phyloP scores from a whole-genome alignment of 2,329 filamentous ascomycete species.

The Talaromyces albobiverticillius region DNA sequence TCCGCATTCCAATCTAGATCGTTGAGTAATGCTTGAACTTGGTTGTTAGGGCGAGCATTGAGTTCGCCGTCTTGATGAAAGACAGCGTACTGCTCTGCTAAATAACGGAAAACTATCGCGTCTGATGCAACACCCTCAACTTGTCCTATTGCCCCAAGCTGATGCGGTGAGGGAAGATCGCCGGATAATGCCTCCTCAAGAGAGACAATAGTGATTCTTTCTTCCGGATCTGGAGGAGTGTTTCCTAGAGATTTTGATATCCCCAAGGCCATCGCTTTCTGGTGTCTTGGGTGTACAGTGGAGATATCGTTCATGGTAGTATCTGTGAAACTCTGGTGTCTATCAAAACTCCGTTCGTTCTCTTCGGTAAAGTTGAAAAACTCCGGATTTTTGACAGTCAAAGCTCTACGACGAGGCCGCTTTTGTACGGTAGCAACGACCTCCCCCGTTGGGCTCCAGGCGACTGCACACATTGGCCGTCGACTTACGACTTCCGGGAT shows the following conservation, averaged over 20 bases:
- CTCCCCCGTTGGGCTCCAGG: slow-evolving; percentile 57
- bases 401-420: slow-evolving; percentile 43
- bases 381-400: slow-evolving; percentile 38
- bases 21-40: slow-evolving; percentile 34
- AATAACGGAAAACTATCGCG: slow-evolving; percentile 38
- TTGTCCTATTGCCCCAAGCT: slow-evolving; percentile 50
- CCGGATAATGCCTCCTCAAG: slow-evolving; percentile 51
- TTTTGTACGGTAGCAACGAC: slow-evolving; percentile 55
- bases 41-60: slow-evolving; percentile 22
- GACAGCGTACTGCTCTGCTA: slow-evolving; percentile 43
- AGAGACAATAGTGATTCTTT: slow-evolving; percentile 47
- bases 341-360: slow-evolving; percentile 46
- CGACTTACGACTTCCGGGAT: slow-evolving; percentile 58
- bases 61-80: slow-evolving; percentile 30
- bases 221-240: slow-evolving; percentile 51
- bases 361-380: slow-evolving; percentile 42
- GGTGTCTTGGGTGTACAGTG: slow-evolving; percentile 43
- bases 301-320: slow-evolving; percentile 4
- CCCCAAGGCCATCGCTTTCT: slow-evolving; percentile 45
- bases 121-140: slow-evolving; percentile 47
- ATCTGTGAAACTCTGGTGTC: slow-evolving; percentile 53
- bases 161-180: slow-evolving; percentile 37
- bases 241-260: slow-evolving; percentile 53
- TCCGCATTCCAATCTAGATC: slow-evolving; percentile 54
- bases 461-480: slow-evolving; percentile 55